Evolutionary conservation across 371 early-diverging fungal genomes (phyloP), one percentile per base, ranked within the genome.

Genomic region (Rhizopus stolonifer): DNA sequence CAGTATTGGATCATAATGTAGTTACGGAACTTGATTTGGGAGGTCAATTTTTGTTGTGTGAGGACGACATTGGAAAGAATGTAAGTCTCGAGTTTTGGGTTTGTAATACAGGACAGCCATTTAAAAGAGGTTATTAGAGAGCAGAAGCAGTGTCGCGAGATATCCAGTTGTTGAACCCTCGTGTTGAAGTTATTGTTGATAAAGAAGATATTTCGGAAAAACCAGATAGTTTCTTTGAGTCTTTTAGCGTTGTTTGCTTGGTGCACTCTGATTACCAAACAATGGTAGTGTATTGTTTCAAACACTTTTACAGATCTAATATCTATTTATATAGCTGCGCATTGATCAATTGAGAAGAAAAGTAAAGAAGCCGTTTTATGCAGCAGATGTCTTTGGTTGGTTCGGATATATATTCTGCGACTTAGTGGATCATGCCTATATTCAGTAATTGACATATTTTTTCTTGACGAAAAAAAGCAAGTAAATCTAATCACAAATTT

Each of bases 361-460:
- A 0, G 60, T 67, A 1, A 60, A 67, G 21, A 83, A 76, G 25
- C 81, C 84, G 31, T 74, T 92, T 52, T 89, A 88, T 69, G 74
- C 79, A 4, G 85, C 89, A 14, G 82, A 79, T 46, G 70, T 83
- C 0, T 81, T 82, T 58, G 96, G 96, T 13, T 73, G 85, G 60
- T 81, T 80, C 52, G 94, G 94, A 7, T 95, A 84, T 62, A 81
- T 92, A 14, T 94, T 94, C 63, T 82, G 82, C 49, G 95, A 96
- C 70, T 62, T 94, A 49, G 66, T 59, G 1, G 54, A 72, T 2
- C 90, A 94, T 64, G 64, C 81, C 9, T 94, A 82, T 71, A 63
- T 85, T 13, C 82, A 82, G 85, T 82, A 82, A 68, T 73, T 54
- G 6, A 9, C 31, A 13, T 15, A 42, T 21, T 0, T 22, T 11